phyloP scores from a whole-genome alignment of 2,329 filamentous ascomycete species.

The Penicillium rolfsii region DNA sequence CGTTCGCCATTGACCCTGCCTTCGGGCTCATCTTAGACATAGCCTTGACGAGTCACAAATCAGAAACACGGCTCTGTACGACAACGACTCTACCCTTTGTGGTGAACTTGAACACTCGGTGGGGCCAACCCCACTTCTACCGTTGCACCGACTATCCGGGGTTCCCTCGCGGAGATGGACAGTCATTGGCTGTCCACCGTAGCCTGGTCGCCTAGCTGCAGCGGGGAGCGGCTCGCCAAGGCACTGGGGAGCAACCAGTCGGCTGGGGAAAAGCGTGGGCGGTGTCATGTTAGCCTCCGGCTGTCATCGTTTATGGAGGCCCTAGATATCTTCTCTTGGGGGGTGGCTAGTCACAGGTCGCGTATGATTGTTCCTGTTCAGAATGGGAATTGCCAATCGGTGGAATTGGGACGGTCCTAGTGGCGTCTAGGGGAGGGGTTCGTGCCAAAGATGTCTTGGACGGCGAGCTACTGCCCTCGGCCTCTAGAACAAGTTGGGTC shows the following conservation, averaged over 20 bases:
- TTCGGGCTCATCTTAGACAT: background rate
- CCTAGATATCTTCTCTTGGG: too few species aligned
- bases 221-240: slow-evolving; percentile 21
- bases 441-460: background rate
- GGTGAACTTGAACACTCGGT: background rate
- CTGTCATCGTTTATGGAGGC: too few species aligned
- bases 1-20: background rate
- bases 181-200: slow-evolving; percentile 10
- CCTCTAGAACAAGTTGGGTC: slow-evolving; percentile 3
- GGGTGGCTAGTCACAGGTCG: background rate
- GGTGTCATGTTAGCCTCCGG: slow-evolving; percentile 1
- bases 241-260: background rate
- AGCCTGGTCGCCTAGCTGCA: slow-evolving; percentile 14
- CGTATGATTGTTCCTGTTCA: background rate
- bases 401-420: background rate
- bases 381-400: background rate
- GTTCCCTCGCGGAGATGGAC: background rate
- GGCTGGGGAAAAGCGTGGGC: background rate
- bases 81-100: slow-evolving; percentile 1
- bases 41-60: background rate
- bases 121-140: slow-evolving; percentile 3
- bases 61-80: slow-evolving; percentile 6
- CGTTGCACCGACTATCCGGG: slow-evolving; percentile 20
- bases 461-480: too few species aligned
- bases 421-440: slow-evolving; percentile 1